These are phyloP conservation scores for Hypoxylon subgilvum DNA, from an alignment of 495 filamentous ascomycete genomes.

Conservation along the genomic window DNA sequence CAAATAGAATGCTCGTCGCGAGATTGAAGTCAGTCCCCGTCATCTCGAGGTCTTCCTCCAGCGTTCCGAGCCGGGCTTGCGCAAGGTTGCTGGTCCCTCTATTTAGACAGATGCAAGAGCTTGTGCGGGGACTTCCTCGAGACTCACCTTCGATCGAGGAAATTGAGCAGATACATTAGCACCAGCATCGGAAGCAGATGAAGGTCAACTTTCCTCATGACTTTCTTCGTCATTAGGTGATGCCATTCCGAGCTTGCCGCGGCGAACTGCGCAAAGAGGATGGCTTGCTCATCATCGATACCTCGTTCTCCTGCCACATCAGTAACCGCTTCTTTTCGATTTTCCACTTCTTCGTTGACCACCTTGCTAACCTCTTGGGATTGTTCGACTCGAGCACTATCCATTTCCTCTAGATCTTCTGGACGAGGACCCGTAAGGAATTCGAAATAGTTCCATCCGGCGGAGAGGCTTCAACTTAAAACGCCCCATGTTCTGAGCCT, in stretches of 20 bases:
- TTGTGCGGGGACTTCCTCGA: background rate
- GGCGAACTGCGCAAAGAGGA: constrained; percentile 34
- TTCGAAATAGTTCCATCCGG: background rate
- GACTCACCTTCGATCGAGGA: constrained; percentile 50
- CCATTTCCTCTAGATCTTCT: constrained; percentile 8
- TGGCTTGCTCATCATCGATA: constrained; percentile 32
- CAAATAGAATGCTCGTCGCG: constrained; percentile 63
- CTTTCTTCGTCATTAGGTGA: constrained; percentile 23
- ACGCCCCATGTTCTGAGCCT: background rate
- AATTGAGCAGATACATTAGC: constrained; percentile 54
- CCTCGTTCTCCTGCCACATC: constrained; percentile 6
- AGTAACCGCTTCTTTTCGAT: constrained; percentile 15
- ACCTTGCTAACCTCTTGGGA: constrained; percentile 16
- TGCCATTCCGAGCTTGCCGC: constrained; percentile 38
- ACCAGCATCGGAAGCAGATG: constrained; percentile 51
- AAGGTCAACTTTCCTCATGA: constrained; percentile 51
- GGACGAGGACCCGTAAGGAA: background rate
- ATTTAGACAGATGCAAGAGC: constrained; percentile 1
- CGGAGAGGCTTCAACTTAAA: background rate
- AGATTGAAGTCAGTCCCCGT: constrained; percentile 58
- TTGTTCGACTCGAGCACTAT: constrained; percentile 5
- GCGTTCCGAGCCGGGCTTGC: constrained; percentile 51
- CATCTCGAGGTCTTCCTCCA: constrained; percentile 56
- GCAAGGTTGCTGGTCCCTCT: constrained; percentile 43
- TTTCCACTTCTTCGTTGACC: constrained; percentile 19